Evolutionary conservation across 2,329 filamentous ascomycete genomes (phyloP).

Genomic region (Colletotrichum tofieldiae): DNA sequence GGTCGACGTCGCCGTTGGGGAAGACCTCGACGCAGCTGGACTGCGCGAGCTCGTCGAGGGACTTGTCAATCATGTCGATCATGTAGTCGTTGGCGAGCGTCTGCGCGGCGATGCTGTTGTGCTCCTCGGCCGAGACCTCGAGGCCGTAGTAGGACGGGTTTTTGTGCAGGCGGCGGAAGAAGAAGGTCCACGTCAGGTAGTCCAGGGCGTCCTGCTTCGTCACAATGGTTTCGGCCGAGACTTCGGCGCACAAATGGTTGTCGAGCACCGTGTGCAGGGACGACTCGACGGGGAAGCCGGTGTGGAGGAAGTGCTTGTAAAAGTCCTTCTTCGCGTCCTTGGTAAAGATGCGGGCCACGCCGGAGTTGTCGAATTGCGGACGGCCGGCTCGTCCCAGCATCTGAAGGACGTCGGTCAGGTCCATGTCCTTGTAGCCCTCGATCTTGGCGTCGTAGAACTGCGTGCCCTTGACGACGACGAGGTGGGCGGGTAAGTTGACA

Average conservation of each 20-base stretch:
- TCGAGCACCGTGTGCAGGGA: constrained; percentile 96
- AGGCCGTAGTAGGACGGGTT: constrained; percentile 98
- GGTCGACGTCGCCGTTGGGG: constrained; percentile 89
- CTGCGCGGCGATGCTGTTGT: constrained; percentile 89
- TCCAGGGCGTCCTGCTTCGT: constrained; percentile 98
- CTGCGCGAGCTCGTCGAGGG: constrained; percentile 83
- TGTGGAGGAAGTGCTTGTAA: constrained; percentile 99
- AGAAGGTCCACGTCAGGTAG: constrained; percentile 99
- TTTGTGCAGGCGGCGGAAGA: constrained; percentile 97
- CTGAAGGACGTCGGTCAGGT: constrained; percentile 96
- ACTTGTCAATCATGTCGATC: constrained; percentile 91
- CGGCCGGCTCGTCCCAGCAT: constrained; percentile 97
- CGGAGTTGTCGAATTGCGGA: constrained; percentile 95
- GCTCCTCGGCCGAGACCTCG: constrained; percentile 92
- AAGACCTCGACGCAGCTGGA: constrained; percentile 89
- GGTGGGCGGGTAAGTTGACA: constrained; percentile 95
- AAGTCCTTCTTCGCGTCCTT: constrained; percentile 99
- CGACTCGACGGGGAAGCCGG: constrained; percentile 97
- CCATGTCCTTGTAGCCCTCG: constrained; percentile 99
- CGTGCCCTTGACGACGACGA: constrained; percentile 98
- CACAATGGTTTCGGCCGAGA: constrained; percentile 91
- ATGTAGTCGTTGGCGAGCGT: constrained; percentile 94
- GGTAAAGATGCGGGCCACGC: constrained; percentile 97
- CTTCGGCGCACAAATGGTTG: constrained; percentile 95
- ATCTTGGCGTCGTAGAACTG: constrained; percentile 99